Conservation (phyloP, 768 basidiomycete species). For the Sporobolomyces phaffii region DNA sequence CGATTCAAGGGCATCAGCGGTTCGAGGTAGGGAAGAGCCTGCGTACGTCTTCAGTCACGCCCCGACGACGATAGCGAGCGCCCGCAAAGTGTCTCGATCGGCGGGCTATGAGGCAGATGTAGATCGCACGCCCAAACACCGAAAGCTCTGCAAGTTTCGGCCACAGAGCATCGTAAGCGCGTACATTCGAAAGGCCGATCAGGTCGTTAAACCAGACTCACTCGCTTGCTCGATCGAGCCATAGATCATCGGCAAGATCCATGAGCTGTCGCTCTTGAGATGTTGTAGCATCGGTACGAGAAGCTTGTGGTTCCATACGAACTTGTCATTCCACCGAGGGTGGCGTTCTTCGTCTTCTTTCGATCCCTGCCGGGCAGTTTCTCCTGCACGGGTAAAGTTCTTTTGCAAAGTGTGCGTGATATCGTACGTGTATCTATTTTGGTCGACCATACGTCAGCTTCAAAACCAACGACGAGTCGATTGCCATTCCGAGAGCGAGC, state of each 20-base stretch:
- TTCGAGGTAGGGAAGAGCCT: not conserved
- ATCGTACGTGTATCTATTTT: conserved; percentile 88
- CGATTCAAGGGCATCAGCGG: not conserved
- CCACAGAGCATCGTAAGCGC: too few relatives aligned
- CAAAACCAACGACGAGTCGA: too few relatives aligned
- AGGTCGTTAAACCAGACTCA: conserved; percentile 54
- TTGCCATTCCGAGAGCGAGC: too few relatives aligned
- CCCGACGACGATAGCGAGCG: conserved; percentile 85
- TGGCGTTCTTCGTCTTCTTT: not conserved
- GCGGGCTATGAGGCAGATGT: conserved; percentile 88
- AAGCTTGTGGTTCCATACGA: conserved; percentile 92
- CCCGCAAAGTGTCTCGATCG: conserved; percentile 93
- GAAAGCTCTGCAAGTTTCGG: conserved; percentile 81
- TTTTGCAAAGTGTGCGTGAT: conserved; percentile 90
- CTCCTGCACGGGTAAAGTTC: conserved; percentile 55
- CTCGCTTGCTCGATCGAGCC: conserved; percentile 98
- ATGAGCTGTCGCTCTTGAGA: conserved; percentile 57
- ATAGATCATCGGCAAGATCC: conserved; percentile 86
- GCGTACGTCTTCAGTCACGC: conserved; percentile 81
- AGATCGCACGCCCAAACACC: conserved; percentile 80
- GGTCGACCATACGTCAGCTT: too few relatives aligned
- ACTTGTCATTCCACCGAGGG: conserved; percentile 71
- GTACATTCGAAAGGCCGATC: too few relatives aligned
- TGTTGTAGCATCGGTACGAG: conserved; percentile 61
- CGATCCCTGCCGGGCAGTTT: not conserved